Percentiles rank a stretch among this genome's conserved stretches.
Conservation (phyloP, 441 rosid genomes). For the Corymbia citriodora region DNA sequence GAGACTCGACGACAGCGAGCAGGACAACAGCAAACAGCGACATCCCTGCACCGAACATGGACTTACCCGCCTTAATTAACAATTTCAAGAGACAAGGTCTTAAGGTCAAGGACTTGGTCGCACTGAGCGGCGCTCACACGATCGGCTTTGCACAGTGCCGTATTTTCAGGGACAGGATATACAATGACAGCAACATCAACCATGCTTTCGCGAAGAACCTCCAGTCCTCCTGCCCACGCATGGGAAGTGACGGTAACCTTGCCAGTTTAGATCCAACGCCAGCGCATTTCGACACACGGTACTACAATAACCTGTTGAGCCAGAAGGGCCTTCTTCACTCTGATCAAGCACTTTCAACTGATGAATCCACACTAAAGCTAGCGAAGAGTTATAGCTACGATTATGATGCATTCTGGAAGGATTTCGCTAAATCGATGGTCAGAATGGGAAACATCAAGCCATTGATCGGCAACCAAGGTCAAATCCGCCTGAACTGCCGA, state of each 20-base stretch:
- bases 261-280: conserved; percentile 9
- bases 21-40: not conserved
- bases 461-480: conserved; percentile 14
- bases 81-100: conserved; percentile 19
- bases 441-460: conserved; percentile 28
- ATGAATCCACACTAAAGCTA: conserved; percentile 1
- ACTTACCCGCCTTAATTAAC: not conserved
- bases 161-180: conserved; percentile 12
- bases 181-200: conserved; percentile 19
- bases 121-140: conserved; percentile 27
- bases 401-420: conserved; percentile 7
- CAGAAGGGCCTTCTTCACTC: conserved; percentile 22
- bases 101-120: conserved; percentile 17
- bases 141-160: conserved; percentile 22
- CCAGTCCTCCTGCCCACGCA: conserved; percentile 1
- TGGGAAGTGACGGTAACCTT: not conserved
- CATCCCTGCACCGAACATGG: not conserved
- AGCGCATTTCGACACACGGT: conserved; percentile 2
- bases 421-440: conserved; percentile 15
- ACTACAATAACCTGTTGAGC: conserved; percentile 19
- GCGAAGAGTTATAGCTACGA: conserved; percentile 5
- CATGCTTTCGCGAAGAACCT: conserved; percentile 1
- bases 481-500: conserved; percentile 16
- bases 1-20: not conserved
- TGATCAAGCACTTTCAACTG: conserved; percentile 21